phyloP scores from a whole-genome alignment of 2,329 filamentous ascomycete genomes.

The Corynespora cassiicola region DNA sequence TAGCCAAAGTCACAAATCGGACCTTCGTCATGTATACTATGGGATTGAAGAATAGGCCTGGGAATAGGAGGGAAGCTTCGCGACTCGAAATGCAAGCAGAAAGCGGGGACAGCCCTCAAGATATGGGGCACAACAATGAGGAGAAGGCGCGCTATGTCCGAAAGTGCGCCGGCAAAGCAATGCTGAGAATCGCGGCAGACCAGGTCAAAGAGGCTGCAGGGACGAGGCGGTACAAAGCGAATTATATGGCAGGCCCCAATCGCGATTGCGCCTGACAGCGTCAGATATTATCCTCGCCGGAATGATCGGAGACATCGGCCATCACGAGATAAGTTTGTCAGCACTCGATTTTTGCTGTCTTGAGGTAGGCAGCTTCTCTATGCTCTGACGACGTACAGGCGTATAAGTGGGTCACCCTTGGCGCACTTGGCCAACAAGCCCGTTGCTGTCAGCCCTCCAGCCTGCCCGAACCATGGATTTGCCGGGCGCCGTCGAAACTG shows the following conservation, averaged over 20 bases:
- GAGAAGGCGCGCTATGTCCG: slow-evolving; percentile 2
- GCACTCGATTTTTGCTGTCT: slow-evolving; percentile 23
- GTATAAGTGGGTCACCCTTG: slow-evolving; percentile 10
- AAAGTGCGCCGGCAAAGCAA: slow-evolving; percentile 6
- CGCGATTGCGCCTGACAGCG: slow-evolving; percentile 6
- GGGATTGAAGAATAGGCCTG: slow-evolving; percentile 2
- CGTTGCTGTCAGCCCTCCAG: background rate
- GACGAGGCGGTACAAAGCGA: slow-evolving; percentile 9
- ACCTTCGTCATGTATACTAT: slow-evolving; percentile 34
- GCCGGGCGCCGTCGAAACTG: background rate
- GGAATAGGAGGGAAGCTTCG: background rate
- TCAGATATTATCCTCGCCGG: slow-evolving; percentile 24
- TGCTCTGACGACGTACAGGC: slow-evolving; percentile 8
- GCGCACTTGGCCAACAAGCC: slow-evolving; percentile 1
- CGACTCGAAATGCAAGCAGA: no score
- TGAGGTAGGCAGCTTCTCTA: slow-evolving; percentile 22
- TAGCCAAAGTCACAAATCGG: slow-evolving; percentile 26
- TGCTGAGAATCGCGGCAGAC: slow-evolving; percentile 7
- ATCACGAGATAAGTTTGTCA: slow-evolving; percentile 35
- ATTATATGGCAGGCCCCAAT: slow-evolving; percentile 1
- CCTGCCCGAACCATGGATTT: background rate
- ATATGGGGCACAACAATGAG: background rate
- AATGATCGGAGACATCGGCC: slow-evolving; percentile 29
- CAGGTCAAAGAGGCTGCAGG: slow-evolving; percentile 7
- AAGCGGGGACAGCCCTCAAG: no score